phyloP scores from a whole-genome alignment of 768 basidiomycete species.

The Pleurotus eryngii region DNA sequence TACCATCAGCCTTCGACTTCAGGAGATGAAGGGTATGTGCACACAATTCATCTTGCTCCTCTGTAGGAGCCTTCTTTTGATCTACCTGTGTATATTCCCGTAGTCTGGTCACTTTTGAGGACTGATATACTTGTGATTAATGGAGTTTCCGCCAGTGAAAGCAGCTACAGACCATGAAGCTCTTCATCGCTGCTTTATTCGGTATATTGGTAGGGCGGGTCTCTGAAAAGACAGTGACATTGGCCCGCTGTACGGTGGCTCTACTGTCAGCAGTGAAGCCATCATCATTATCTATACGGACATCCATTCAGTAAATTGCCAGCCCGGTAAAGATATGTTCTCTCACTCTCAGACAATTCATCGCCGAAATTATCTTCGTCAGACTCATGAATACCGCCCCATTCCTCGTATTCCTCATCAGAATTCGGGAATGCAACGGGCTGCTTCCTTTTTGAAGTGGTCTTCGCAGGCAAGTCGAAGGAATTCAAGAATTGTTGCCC shows the following conservation, averaged over 20 bases:
- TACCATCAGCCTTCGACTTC: neutral
- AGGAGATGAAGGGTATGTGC: constrained; percentile 4
- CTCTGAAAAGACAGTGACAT: constrained; percentile 60
- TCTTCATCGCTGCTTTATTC: constrained; percentile 47
- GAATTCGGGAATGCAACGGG: constrained; percentile 7
- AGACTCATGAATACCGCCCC: constrained; percentile 32
- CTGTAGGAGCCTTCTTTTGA: constrained; percentile 22
- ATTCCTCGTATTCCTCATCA: constrained; percentile 33
- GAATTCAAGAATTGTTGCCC: constrained; percentile 45
- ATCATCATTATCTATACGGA: constrained; percentile 34
- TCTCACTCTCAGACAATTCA: constrained; percentile 15
- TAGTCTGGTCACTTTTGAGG: constrained; percentile 71
- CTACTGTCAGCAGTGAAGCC: constrained; percentile 34
- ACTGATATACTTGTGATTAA: constrained; percentile 37
- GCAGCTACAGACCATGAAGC: constrained; percentile 65
- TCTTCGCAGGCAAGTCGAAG: constrained; percentile 21
- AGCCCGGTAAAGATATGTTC: neutral
- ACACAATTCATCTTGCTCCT: constrained; percentile 56
- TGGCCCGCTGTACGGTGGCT: constrained; percentile 23
- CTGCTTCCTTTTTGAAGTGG: constrained; percentile 19
- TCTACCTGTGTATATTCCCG: constrained; percentile 27
- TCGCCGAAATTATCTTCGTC: constrained; percentile 3
- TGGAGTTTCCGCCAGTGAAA: neutral
- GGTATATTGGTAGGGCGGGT: constrained; percentile 15
- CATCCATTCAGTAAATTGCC: neutral